phyloP scores from a whole-genome alignment of 2,329 filamentous ascomycete species.

The Hypoxylon sp. region DNA sequence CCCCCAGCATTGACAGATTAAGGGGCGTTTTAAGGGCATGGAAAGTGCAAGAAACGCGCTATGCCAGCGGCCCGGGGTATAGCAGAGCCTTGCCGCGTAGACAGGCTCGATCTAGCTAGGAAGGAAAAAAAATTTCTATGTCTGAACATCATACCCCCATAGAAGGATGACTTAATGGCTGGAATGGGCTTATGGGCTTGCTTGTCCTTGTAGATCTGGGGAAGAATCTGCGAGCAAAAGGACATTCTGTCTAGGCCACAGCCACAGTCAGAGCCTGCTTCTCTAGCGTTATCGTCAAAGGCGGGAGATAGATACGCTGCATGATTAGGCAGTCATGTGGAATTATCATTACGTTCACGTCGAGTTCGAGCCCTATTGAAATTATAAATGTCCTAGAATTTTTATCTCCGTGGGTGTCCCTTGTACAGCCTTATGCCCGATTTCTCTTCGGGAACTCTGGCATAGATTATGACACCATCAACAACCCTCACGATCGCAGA shows the following conservation, averaged over 20 bases:
- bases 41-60: conserved; percentile 23
- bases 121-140: neutral
- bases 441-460: neutral
- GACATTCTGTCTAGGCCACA: conserved; percentile 28
- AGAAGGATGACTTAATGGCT: neutral
- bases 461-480: neutral
- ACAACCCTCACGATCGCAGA: conserved; percentile 10
- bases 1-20: conserved; percentile 7
- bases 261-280: conserved; percentile 44
- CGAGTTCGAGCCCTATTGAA: neutral
- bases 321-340: conserved; percentile 29
- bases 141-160: neutral
- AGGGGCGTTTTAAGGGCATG: conserved; percentile 25
- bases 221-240: conserved; percentile 32
- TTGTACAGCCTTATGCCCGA: neutral
- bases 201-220: conserved; percentile 38
- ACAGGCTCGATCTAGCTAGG: conserved; percentile 2
- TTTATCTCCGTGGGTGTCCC: neutral
- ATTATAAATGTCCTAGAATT: neutral
- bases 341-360: conserved; percentile 9
- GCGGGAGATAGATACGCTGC: conserved; percentile 21
- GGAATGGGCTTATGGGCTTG: conserved; percentile 18
- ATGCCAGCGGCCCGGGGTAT: neutral
- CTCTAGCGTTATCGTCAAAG: conserved; percentile 34
- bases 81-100: conserved; percentile 25